Conservation (phyloP, 148 eudicot genomes). For the Silene uniflora region DNA sequence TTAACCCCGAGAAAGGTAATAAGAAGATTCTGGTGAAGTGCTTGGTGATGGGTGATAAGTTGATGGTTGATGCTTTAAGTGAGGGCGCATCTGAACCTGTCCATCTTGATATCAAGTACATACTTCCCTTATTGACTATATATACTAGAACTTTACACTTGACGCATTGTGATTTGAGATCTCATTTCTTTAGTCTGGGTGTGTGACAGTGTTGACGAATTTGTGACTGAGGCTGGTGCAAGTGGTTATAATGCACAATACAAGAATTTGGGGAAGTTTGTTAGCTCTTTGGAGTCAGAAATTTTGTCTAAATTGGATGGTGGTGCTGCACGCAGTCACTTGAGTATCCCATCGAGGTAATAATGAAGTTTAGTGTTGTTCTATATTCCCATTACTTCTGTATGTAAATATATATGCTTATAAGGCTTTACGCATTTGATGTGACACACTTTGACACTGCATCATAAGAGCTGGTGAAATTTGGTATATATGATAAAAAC, state of each 20-base stretch:
- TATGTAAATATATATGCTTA: neutral
- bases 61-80: conserved; percentile 63
- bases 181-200: neutral
- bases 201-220: conserved; percentile 54
- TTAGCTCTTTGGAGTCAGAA: conserved; percentile 38
- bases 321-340: conserved; percentile 22
- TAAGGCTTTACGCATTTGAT: neutral
- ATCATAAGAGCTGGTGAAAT: neutral
- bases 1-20: conserved; percentile 50
- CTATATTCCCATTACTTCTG: neutral
- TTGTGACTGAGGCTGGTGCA: conserved; percentile 38
- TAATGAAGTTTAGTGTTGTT: neutral
- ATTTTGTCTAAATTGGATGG: conserved; percentile 47
- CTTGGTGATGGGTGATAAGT: conserved; percentile 59
- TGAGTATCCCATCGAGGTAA: conserved; percentile 27
- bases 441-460: neutral
- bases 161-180: neutral
- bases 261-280: conserved; percentile 73
- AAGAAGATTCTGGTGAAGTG: conserved; percentile 78
- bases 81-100: conserved; percentile 52
- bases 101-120: conserved; percentile 64
- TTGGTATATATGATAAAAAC: neutral
- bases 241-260: conserved; percentile 54
- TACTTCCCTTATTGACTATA: neutral
- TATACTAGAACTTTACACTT: neutral